Evolutionary conservation across 495 filamentous ascomycete genomes (phyloP).

Genomic region (Penicillium malachiteum): DNA sequence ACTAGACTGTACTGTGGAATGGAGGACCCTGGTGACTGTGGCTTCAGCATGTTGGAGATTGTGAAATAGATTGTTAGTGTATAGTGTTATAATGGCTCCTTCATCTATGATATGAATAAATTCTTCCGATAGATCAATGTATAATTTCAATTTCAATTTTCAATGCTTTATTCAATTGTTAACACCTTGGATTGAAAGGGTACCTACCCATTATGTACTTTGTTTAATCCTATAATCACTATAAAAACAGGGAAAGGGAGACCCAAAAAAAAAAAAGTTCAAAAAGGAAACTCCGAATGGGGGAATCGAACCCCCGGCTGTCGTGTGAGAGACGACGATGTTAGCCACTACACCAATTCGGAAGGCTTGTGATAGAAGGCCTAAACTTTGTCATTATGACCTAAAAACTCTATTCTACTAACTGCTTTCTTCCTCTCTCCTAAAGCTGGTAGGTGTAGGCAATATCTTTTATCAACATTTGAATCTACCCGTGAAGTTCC

Average conservation of each 20-base stretch:
- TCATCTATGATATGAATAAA: not conserved
- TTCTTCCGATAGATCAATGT: not conserved
- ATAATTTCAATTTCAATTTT: not conserved
- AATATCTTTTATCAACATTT: too few species aligned
- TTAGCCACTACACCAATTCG: constrained; percentile 47
- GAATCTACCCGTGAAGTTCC: too few species aligned
- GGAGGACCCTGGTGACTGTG: not conserved
- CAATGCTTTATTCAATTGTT: not conserved
- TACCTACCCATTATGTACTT: too few species aligned
- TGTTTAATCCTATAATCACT: too few species aligned
- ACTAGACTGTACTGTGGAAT: not conserved
- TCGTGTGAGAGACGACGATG: constrained; percentile 45
- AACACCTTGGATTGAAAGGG: too few species aligned
- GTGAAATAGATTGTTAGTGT: not conserved
- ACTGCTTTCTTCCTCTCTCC: too few species aligned
- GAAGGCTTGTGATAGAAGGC: constrained; percentile 7
- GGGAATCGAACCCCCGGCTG: constrained; percentile 45
- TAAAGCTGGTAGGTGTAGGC: too few species aligned
- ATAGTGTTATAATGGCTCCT: not conserved
- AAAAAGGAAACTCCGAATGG: constrained; percentile 33
- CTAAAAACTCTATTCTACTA: too few species aligned
- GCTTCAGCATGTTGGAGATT: not conserved
- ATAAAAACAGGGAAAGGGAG: too few species aligned
- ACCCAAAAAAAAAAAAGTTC: not conserved
- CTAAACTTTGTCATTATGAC: not conserved